Percentiles rank a stretch among this genome's conserved stretches.
phyloP scores from a whole-genome alignment of 75 land plant species.

The Pinus albicaulis region DNA sequence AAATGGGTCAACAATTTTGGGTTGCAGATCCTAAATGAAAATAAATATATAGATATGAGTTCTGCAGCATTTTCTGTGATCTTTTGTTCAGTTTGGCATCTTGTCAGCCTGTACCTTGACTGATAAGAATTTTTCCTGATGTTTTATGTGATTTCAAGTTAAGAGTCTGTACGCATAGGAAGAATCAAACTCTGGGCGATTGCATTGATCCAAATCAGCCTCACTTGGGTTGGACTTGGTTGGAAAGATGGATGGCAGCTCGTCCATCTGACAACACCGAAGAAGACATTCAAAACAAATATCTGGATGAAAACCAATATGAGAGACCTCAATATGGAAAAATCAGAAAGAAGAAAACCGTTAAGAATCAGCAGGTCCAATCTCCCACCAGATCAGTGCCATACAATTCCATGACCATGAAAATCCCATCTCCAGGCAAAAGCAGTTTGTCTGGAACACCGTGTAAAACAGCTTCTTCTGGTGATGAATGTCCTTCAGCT shows the following conservation, averaged over 20 bases:
- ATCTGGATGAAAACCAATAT: background rate
- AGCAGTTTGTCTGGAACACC: background rate
- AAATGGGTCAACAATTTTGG: background rate
- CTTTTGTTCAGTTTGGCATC: background rate
- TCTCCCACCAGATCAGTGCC: background rate
- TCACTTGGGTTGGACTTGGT: slow-evolving; percentile 28
- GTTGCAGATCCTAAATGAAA: background rate
- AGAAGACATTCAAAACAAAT: slow-evolving; percentile 9
- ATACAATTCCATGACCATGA: slow-evolving; percentile 2
- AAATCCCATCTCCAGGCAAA: background rate
- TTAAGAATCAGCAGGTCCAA: background rate
- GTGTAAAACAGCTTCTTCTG: background rate
- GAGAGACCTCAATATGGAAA: slow-evolving; percentile 8
- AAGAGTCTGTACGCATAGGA: background rate
- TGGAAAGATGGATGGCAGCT: slow-evolving; percentile 28
- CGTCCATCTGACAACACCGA: slow-evolving; percentile 18
- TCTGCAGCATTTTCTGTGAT: background rate
- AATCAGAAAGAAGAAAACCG: background rate
- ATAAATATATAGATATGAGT: background rate
- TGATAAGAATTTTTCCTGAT: background rate
- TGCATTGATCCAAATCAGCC: slow-evolving; percentile 12
- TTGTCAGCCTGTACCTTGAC: background rate
- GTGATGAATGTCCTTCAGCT: background rate
- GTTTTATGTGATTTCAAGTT: background rate
- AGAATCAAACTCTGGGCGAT: slow-evolving; percentile 1